Evolutionary conservation across 208 protist genomes (phyloP), one percentile per base, ranked within the genome.

Genomic region (Leishmania tropica): DNA sequence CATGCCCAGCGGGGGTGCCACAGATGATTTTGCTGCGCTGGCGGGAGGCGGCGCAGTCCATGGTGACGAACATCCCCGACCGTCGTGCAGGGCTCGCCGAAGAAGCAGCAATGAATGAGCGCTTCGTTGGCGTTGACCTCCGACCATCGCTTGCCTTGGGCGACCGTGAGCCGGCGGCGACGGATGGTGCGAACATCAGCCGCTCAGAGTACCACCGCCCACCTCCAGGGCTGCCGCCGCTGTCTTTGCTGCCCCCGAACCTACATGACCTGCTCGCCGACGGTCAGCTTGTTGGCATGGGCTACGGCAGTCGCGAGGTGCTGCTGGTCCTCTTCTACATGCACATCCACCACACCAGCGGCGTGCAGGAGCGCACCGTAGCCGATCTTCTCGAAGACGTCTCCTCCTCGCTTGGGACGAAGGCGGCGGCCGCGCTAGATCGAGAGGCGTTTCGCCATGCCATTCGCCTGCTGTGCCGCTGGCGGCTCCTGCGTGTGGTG

Each of bases 371-470:
- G 70, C 90, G 93, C 45, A 91, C 88, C 2, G 88, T 94, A 4
- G 86, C 87, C 4, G 93, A 96, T 75, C 80, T 96, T 17, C 72
- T 96, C 35, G 93, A 94, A 74, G 93, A 96, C 78, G 88, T 96
- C 15, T 87, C 90, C 3, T 94, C 92, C 1, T 90, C 90, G 1
- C 87, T 96, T 64, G 92, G 92, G 54, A 94, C 90, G 17, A 83
- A 85, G 17, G 92, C 92, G 21, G 92, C 92, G 0, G 89, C 90
- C 3, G 87, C 92, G 62, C 77, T 96, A 0, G 92, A 96, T 73
- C 81, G 86, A 15, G 78, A 74, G n/a, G 92, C 90, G 37, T 94
- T 91, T 82, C 83, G 82, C 35, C 60, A 78, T 53, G 87, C 92
- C 17, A 84, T 96, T 75, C 85, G 81, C 35, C 75, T 85, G 74